Conservation (phyloP, 306 rosid species). For the Pyrus communis region DNA sequence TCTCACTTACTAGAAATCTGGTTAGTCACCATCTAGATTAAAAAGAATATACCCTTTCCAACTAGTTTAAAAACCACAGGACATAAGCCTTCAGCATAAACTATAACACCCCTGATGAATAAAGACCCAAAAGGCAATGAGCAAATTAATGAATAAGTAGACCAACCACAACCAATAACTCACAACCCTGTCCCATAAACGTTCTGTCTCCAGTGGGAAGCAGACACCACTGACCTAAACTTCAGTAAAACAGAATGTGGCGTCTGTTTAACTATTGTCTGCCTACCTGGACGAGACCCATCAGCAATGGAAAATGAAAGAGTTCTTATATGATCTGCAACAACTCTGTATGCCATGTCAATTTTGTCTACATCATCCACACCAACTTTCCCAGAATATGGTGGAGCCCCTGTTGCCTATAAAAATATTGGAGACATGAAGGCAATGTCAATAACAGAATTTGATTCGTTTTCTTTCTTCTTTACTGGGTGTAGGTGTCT, state of each 20-base stretch:
- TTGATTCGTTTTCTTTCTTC: background rate
- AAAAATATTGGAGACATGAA: constrained; percentile 1
- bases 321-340: constrained; percentile 46
- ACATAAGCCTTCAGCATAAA: background rate
- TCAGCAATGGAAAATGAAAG: constrained; percentile 97
- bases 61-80: background rate
- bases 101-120: background rate
- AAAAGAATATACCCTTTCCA: background rate
- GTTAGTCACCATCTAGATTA: background rate
- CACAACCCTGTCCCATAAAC: background rate
- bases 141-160: background rate
- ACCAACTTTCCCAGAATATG: constrained; percentile 89
- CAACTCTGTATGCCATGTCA: constrained; percentile 97
- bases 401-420: constrained; percentile 82
- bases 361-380: constrained; percentile 69
- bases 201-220: background rate
- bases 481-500: background rate
- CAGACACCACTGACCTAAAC: constrained; percentile 4
- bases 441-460: background rate
- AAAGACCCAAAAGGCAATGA: background rate
- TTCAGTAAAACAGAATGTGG: background rate
- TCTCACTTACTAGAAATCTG: background rate
- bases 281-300: constrained; percentile 93
- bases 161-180: background rate
- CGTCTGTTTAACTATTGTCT: background rate